These are phyloP conservation scores for Arachnopeziza araneosa DNA, from an alignment of 2,329 filamentous ascomycete genomes.

Conservation along the genomic window DNA sequence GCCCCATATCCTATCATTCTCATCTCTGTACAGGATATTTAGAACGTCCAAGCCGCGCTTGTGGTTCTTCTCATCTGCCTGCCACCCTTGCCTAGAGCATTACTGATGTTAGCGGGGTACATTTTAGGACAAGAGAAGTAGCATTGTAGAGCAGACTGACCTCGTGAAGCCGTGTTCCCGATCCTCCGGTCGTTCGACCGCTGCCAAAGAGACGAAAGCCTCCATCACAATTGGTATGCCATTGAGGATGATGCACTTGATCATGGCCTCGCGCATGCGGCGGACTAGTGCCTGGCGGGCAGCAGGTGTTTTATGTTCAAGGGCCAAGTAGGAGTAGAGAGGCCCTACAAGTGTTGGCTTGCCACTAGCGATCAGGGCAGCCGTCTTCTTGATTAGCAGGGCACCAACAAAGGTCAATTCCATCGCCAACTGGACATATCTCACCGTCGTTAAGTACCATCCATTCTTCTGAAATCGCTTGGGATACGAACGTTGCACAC, in stretches of 20 bases:
- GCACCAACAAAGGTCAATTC: too few relatives aligned
- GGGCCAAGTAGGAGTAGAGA: not conserved
- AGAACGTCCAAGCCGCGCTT: not conserved
- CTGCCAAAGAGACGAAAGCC: not conserved
- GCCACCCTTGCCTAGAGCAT: not conserved
- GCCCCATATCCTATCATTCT: not conserved
- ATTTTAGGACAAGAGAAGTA: not conserved
- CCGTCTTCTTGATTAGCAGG: too few relatives aligned
- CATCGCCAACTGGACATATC: too few relatives aligned
- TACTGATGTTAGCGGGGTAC: not conserved
- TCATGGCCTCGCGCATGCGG: not conserved
- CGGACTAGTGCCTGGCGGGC: not conserved
- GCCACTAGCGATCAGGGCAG: not conserved
- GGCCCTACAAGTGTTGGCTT: not conserved
- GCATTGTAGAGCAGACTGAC: not conserved
- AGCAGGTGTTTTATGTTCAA: not conserved
- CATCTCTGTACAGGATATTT: not conserved
- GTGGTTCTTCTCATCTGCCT: not conserved
- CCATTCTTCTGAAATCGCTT: too few relatives aligned
- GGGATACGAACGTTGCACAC: too few relatives aligned
- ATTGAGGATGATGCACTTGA: slow-evolving; percentile 1
- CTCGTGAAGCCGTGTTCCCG: not conserved
- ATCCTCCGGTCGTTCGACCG: not conserved
- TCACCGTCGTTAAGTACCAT: too few relatives aligned
- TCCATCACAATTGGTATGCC: not conserved